phyloP scores from a whole-genome alignment of 257 asterid genomes.

The Sherardia arvensis region DNA sequence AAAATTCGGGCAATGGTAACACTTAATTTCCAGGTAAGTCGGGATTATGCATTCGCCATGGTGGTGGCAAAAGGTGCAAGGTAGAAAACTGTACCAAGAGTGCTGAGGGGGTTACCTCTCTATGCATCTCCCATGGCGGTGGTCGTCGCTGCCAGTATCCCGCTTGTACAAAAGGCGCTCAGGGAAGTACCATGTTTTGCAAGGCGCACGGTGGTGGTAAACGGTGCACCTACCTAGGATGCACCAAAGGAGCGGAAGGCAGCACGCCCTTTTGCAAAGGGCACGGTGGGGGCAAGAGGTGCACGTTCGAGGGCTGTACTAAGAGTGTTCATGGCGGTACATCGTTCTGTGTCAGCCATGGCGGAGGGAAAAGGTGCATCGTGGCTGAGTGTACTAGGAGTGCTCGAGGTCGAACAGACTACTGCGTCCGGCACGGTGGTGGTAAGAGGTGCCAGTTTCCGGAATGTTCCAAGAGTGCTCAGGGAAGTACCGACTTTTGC shows the following conservation, averaged over 20 bases:
- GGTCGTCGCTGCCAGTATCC: constrained; percentile 52
- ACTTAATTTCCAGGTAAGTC: neutral
- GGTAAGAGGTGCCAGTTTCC: constrained; percentile 53
- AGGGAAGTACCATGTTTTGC: constrained; percentile 52
- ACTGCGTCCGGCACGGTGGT: constrained; percentile 68
- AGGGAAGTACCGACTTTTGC: constrained; percentile 56
- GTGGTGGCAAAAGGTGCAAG: constrained; percentile 64
- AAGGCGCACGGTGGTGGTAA: constrained; percentile 68
- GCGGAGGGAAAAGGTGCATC: constrained; percentile 57
- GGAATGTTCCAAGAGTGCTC: constrained; percentile 56
- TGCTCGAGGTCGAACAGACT: constrained; percentile 51
- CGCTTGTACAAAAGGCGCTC: constrained; percentile 50
- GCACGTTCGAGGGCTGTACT: constrained; percentile 43
- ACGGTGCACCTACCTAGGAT: constrained; percentile 44
- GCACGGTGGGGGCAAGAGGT: constrained; percentile 65
- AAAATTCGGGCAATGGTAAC: too few species aligned
- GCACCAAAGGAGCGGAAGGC: constrained; percentile 67
- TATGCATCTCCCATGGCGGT: constrained; percentile 66
- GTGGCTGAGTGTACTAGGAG: constrained; percentile 41
- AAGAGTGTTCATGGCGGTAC: constrained; percentile 64
- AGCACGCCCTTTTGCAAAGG: constrained; percentile 53
- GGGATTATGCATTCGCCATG: constrained; percentile 53
- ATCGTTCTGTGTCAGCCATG: constrained; percentile 50
- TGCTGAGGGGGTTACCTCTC: constrained; percentile 50
- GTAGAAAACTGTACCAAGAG: constrained; percentile 42